Evolutionary conservation across 805 yeast species (phyloP), one percentile per base, ranked within the genome.

Genomic region (Ogataea paraovalis): DNA sequence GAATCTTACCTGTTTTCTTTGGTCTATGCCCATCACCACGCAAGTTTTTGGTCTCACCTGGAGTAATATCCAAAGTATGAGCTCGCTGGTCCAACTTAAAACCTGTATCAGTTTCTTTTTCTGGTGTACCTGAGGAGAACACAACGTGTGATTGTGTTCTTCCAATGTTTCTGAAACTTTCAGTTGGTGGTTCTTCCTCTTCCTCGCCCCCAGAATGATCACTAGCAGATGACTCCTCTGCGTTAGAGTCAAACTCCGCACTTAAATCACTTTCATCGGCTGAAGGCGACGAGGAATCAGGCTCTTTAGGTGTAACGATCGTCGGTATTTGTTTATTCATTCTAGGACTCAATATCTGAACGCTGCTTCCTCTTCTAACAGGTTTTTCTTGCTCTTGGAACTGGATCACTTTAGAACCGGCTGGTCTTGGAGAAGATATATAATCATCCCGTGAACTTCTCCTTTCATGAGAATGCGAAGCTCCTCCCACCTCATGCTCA

Each of bases 41-140:
- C 28, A 7, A 45, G 41, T 18, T 40, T 14, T 6, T n/a, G 14
- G 23, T 28, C 18, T 33, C 52, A 19, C 45, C 46, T 44, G 47
- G 19, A 57, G 30, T 56, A 14, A 67, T 65, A 46, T 78, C 83
- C 40, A 76, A 57, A 0, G 83, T 78, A 50, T 72, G 74, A 12
- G 82, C 70, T 51, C 82, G 65, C 48, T 74, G 72, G 27, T 58
- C 55, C 34, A 66, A 67, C 49, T 68, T 75, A 4, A 48, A 32
- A 2, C 56, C 57, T 33, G 41, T 48, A 13, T 43, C 43, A 51
- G 50, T 5, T 69, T 71, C 30, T 3, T 33, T 18, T 2, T 41
- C 44, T 9, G 46, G 64, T 49, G 72, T 71, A 2, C 62, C 41
- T 21, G 22, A 73, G 62, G 20, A 70, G 69, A 18, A 66, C 38